Evolutionary conservation across 805 yeast genomes (phyloP), one percentile per base, ranked within the genome.

Genomic region (Kazachstania viticola): DNA sequence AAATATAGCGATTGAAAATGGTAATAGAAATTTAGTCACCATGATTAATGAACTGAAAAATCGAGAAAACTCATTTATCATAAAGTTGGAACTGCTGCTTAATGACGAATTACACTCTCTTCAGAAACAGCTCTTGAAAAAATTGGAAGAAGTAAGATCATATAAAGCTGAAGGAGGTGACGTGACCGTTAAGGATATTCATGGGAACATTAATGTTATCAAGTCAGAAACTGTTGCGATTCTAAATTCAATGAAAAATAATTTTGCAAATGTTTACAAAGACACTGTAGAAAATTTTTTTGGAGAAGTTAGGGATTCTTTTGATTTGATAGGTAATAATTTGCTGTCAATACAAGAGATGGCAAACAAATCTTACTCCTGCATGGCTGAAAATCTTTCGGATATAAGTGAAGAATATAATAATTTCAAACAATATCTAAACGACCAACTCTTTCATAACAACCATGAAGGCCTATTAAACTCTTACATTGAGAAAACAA

Each of bases 341-440:
- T 37, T 55, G 9, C 17, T 18, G 1, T 38, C 36, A 21, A 42
- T 54, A 6, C 44, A 44, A 9, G 17, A 21, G 3, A 28, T 42
- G 21, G 37, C 46, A 6, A 38, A 30, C 9, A 27, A 35, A 7
- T 50, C 49, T 28, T 34, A 38, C 25, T 34, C 28, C 14, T 33
- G 44, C 11, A 33, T 54, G 15, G 42, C 50, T 3, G 48, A 44
- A 22, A 49, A 45, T 21, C 34, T 57, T 19, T 48, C 52, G 22
- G 50, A 48, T 35, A 42, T 54, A 8, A 49, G 54, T 27, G 58
- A 54, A 29, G 58, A 54, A 17, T 49, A 49, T 30, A 50, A 46
- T 28, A 48, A 45, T 29, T 39, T 56, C 26, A 52, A 45, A 26
- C 49, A 49, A 16, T 56, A 48, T 30, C 40, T 57, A 7, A 42